These are phyloP conservation scores for Epichloe brachyelytri DNA, from an alignment of 2,329 filamentous ascomycete genomes.

Conservation along the genomic window DNA sequence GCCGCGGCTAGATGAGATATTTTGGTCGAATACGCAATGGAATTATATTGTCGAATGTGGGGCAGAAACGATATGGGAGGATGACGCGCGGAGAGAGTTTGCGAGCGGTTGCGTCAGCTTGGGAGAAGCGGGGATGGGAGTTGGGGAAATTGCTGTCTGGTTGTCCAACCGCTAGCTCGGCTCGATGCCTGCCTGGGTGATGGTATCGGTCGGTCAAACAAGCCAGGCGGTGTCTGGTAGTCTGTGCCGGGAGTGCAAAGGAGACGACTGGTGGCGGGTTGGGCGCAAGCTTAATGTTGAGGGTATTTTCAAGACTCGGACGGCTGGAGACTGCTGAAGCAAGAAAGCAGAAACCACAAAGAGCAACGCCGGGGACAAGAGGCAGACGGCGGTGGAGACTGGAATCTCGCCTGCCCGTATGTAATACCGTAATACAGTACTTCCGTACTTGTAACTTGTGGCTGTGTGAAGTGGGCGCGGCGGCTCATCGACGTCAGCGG, in stretches of 20 bases:
- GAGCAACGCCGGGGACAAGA: slow-evolving; percentile 1
- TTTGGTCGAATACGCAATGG: not conserved
- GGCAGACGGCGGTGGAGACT: not conserved
- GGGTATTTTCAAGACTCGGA: not conserved
- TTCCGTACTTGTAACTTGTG: too few species aligned
- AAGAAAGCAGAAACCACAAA: not conserved
- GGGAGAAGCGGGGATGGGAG: slow-evolving; percentile 7
- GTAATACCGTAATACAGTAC: too few species aligned
- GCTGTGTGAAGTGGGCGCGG: not conserved
- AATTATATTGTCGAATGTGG: not conserved
- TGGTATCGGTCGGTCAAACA: not conserved
- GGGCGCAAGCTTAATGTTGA: not conserved
- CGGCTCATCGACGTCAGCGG: not conserved
- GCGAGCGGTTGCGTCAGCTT: slow-evolving; percentile 7
- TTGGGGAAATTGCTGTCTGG: not conserved
- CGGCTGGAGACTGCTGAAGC: not conserved
- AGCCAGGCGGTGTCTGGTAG: not conserved
- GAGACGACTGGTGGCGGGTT: not conserved
- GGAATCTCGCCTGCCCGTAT: too few species aligned
- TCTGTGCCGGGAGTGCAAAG: not conserved
- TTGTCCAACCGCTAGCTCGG: not conserved
- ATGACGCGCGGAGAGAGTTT: not conserved
- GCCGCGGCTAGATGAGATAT: slow-evolving; percentile 5
- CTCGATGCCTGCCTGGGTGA: not conserved
- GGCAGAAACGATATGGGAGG: slow-evolving; percentile 1